Base-by-base conservation (phyloP, 768 basidiomycete species). In the Aureoboletus auriporus region DNA sequence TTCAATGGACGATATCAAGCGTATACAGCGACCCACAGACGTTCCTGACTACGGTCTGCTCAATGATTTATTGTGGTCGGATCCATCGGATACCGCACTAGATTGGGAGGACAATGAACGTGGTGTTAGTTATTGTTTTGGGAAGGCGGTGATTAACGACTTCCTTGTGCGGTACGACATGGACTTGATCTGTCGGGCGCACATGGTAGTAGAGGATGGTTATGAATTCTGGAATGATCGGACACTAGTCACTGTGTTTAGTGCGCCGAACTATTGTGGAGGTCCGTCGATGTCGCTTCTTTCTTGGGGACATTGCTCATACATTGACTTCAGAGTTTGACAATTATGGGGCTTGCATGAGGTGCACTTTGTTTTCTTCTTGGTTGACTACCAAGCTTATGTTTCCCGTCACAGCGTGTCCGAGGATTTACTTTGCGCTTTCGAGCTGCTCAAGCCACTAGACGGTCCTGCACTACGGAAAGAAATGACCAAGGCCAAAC, bases 101-200 rank as follows among this genome's bases (percentile, higher is more conserved):
- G 96, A 98, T 63, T 99, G 96, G 96, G 96, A 98, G 71, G 96
- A 99, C 67, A 99, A 98, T 68, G 96, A 99, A 68, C 79, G 96
- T 45, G 96, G 96, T 14, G 96, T 99, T 52, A 96, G 93, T 66
- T 99, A 94, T 74, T 98, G 96, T 71, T 99, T 97, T 62, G 96
- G 96, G 42, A 98, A 97, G 74, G 84, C 84, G 11, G 89, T 98
- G 58, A 97, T 98, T 64, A 95, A 95, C 61, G 89, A 94, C 55
- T 97, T 98, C 75, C 73, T 98, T 47, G 83, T 86, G 55, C 83
- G 88, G 54, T 93, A 94, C 64, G 95, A 99, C 69, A 97, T 99
- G 89, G 95, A 99, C 70, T 77, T 99, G 54, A 98, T 99, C 71
- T 98, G 96, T 74, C 86, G 96, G 42, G 96, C 96, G 42, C 96